phyloP scores from a whole-genome alignment of 768 basidiomycete genomes.

The Mycena epipterygia region DNA sequence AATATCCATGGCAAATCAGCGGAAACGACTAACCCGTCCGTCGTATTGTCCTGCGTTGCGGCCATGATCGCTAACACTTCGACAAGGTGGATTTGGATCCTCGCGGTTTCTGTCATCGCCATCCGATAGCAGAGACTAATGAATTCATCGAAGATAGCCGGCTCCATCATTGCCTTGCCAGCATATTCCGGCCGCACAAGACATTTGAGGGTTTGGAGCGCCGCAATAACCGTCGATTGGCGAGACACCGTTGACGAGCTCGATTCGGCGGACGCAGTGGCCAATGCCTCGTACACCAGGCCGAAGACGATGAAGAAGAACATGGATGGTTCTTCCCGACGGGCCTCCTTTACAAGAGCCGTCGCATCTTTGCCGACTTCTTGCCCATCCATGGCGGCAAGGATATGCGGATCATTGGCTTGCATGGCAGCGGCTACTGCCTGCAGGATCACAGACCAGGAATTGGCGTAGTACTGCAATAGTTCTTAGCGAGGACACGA shows the following conservation, averaged over 20 bases:
- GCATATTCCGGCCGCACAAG: conserved; percentile 87
- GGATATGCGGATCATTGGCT: conserved; percentile 71
- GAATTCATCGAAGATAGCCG: conserved; percentile 91
- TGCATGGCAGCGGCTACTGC: conserved; percentile 89
- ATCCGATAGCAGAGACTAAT: conserved; percentile 90
- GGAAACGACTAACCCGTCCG: conserved; percentile 37
- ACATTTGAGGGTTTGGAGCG: conserved; percentile 82
- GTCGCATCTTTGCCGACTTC: conserved; percentile 52
- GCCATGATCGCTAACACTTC: conserved; percentile 77
- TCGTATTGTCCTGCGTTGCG: conserved; percentile 49
- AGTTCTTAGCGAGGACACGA: conserved; percentile 8
- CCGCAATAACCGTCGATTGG: conserved; percentile 66
- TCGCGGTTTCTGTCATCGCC: conserved; percentile 87
- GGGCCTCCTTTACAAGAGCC: conserved; percentile 40
- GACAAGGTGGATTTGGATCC: conserved; percentile 78
- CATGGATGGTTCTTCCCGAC: conserved; percentile 74
- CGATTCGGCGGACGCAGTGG: conserved; percentile 73
- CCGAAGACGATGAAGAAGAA: conserved; percentile 95
- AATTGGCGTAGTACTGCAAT: conserved; percentile 84
- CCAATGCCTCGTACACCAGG: conserved; percentile 91
- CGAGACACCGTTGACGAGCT: conserved; percentile 57
- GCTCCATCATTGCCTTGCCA: conserved; percentile 85
- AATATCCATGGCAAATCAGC: background rate
- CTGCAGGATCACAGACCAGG: conserved; percentile 87
- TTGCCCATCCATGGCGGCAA: conserved; percentile 87